Conservation (phyloP, 306 rosid species). For the Hippophae tibetana region DNA sequence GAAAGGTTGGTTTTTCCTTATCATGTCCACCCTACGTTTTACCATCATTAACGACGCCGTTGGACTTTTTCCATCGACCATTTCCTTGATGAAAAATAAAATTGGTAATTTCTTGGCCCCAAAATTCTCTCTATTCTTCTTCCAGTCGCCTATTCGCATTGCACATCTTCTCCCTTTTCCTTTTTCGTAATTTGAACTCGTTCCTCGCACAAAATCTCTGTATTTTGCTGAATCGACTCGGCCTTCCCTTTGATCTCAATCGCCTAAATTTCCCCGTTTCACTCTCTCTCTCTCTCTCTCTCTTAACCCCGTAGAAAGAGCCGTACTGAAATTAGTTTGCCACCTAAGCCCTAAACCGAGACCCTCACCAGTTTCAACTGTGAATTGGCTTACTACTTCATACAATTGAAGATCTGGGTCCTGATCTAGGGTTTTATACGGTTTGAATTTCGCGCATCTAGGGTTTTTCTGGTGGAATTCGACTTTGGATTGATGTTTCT, state of each 20-base stretch:
- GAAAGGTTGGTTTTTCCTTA: no score
- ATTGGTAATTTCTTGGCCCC: conserved; percentile 25
- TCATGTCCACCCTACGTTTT: no score
- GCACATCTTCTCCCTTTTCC: conserved; percentile 8
- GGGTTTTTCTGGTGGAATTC: conserved; percentile 43
- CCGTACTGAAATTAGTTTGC: neutral
- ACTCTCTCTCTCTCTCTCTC: neutral
- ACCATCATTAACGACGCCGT: conserved; percentile 21
- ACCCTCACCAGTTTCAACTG: neutral
- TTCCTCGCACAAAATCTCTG: conserved; percentile 48
- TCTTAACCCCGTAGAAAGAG: conserved; percentile 1
- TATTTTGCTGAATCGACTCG: conserved; percentile 37
- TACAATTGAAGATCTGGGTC: conserved; percentile 41
- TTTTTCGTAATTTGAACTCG: conserved; percentile 37
- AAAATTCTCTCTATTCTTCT: conserved; percentile 1
- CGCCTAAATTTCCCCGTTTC: conserved; percentile 20
- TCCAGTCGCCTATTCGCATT: conserved; percentile 23
- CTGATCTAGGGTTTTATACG: conserved; percentile 43
- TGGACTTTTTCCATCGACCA: conserved; percentile 26
- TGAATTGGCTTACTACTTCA: conserved; percentile 11
- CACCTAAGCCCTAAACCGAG: conserved; percentile 44
- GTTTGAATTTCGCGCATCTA: conserved; percentile 22
- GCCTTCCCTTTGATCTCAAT: conserved; percentile 35
- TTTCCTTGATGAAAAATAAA: conserved; percentile 11
- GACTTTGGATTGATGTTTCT: conserved; percentile 86